Percentiles rank a stretch among this genome's conserved stretches.
Evolutionary conservation across 2,329 filamentous ascomycete genomes (phyloP).

Genomic region (Xylaria arbuscula): DNA sequence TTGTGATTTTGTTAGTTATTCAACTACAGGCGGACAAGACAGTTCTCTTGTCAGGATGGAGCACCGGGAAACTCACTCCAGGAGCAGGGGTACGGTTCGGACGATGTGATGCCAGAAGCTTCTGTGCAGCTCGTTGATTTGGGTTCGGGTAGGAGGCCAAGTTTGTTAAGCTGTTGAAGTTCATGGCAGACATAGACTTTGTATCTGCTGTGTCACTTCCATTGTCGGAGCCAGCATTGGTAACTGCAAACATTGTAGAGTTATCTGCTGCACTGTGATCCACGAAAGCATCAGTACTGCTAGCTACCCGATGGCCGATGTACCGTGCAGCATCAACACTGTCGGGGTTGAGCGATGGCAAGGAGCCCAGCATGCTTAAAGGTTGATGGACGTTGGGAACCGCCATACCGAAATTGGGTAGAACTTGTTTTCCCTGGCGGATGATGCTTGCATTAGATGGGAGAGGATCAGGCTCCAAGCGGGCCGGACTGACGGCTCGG

Average conservation of each 20-base stretch:
- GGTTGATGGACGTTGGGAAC: slow-evolving; percentile 8
- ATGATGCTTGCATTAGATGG: slow-evolving; percentile 13
- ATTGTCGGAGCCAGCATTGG: slow-evolving; percentile 41
- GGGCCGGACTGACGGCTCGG: slow-evolving; percentile 59
- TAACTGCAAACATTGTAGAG: slow-evolving; percentile 21
- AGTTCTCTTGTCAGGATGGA: slow-evolving; percentile 3
- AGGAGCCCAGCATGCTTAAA: background rate
- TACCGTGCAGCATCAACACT: background rate
- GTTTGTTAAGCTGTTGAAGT: slow-evolving; percentile 64
- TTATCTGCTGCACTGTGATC: slow-evolving; percentile 1
- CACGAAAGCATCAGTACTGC: background rate
- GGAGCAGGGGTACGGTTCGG: slow-evolving; percentile 34
- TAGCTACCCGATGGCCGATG: background rate
- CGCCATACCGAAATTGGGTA: slow-evolving; percentile 31
- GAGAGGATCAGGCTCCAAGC: slow-evolving; percentile 8
- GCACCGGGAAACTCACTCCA: slow-evolving; percentile 30
- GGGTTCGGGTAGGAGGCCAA: slow-evolving; percentile 68
- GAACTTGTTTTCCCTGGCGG: slow-evolving; percentile 23
- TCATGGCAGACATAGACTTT: slow-evolving; percentile 58
- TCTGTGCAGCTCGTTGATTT: slow-evolving; percentile 63
- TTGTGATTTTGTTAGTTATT: slow-evolving; percentile 13
- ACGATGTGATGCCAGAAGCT: slow-evolving; percentile 53
- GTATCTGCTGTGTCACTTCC: slow-evolving; percentile 49
- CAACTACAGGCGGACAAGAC: slow-evolving; percentile 31
- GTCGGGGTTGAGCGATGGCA: background rate